Percentiles rank a stretch among this genome's conserved stretches.
phyloP scores from a whole-genome alignment of 192 early-diverging fungal genomes.

The Podila clonocystis region DNA sequence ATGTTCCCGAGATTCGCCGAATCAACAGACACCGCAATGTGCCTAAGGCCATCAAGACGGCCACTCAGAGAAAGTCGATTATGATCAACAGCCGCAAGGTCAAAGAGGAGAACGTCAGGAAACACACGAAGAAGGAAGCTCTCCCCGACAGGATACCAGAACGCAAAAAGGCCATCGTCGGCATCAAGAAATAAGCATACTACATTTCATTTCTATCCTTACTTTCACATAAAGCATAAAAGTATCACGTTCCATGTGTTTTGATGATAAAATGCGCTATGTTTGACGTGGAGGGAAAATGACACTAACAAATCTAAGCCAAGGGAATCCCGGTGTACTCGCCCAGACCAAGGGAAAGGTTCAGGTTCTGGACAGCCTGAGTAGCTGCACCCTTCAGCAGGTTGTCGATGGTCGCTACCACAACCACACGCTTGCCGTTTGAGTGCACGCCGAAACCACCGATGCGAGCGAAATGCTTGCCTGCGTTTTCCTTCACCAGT shows the following conservation, averaged over 20 bases:
- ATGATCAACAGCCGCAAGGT: conserved; percentile 82
- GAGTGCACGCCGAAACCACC: conserved; percentile 94
- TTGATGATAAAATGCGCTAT: too few relatives aligned
- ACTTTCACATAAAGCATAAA: not conserved
- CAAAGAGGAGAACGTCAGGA: conserved; percentile 93
- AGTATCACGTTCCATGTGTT: too few relatives aligned
- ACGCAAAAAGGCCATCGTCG: conserved; percentile 76
- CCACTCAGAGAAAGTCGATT: conserved; percentile 80
- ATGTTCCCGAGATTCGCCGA: conserved; percentile 89
- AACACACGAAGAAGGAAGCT: conserved; percentile 77
- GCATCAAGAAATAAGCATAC: conserved; percentile 60
- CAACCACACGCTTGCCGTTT: conserved; percentile 81
- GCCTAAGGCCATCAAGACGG: conserved; percentile 85
- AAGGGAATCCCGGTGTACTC: conserved; percentile 93
- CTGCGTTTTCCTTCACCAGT: conserved; percentile 89
- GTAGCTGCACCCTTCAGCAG: conserved; percentile 98
- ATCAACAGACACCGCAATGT: conserved; percentile 89
- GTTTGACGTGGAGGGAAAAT: too few relatives aligned
- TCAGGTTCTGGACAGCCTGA: conserved; percentile 96
- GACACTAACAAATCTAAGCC: conserved; percentile 29
- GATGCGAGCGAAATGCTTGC: conserved; percentile 87
- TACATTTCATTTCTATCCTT: not conserved
- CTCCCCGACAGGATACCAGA: conserved; percentile 70
- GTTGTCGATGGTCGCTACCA: conserved; percentile 96
- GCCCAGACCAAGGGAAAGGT: conserved; percentile 88